Base-by-base conservation (phyloP, 2,329 filamentous ascomycete species). In the Aspergillus awamori region DNA sequence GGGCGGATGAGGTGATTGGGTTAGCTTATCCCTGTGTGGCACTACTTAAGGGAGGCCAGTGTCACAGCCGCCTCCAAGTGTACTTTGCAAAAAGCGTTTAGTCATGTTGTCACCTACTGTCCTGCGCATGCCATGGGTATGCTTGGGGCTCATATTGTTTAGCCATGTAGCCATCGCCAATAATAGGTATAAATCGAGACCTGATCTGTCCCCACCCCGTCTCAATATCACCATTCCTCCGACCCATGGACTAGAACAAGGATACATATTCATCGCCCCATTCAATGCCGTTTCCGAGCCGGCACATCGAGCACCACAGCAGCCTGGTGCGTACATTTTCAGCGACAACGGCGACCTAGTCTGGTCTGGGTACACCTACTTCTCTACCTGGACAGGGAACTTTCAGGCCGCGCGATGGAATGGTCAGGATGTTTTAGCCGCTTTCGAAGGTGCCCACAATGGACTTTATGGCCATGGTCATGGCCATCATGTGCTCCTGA, bases 321-420 rank as follows among this genome's bases (percentile, higher is more conserved):
- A 84, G 67, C 76, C 81, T 0, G 82, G 75, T 0, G 79, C 82
- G 0, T 85, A 85, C 65, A 85, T 86, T 60, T 80, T 84, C 63
- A 75, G 77, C 3, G 78, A 83, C 60, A 69, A 82, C 33, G 83
- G 83, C 0, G 81, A 84, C 49, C 73, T 86, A 0, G 75, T 86
- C 3, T 86, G 83, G 83, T 84, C 83, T 0, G 82, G 83, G 3
- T 81, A 81, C 51, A 79, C 77, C 2, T 78, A 80, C 63, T 83
- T 80, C 62, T 78, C 76, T 45, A 80, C 79, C 58, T 83, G 81
- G 79, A 68, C 78, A 0, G 79, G 77, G 59, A 84, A 84, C 66
- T 84, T 86, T 70, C 82, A 79, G 68, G 0, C 74, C 8, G 63
- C 64, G 1, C 54, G 74, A 2, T 84, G 77, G 75, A 76, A 80